Evolutionary conservation across 208 protist genomes (phyloP).

Genomic region (Leishmania guyanensis): DNA sequence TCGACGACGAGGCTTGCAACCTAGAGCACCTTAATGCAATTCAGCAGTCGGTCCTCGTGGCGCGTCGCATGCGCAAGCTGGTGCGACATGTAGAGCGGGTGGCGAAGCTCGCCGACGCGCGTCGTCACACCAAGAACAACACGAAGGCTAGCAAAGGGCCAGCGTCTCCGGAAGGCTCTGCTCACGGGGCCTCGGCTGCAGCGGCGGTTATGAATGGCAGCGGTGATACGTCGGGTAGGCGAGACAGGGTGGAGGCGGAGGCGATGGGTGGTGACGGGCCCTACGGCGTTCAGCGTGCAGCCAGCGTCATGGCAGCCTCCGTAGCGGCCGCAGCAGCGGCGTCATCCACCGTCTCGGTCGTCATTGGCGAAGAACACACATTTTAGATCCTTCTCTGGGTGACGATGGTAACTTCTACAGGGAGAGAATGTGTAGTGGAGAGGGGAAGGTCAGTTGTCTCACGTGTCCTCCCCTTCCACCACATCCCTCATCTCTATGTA

Average conservation of each 20-base stretch:
- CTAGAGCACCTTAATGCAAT: slow-evolving; percentile 46
- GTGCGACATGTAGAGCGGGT: slow-evolving; percentile 77
- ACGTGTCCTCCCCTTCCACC: not conserved
- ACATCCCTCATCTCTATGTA: not conserved
- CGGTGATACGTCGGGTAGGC: not conserved
- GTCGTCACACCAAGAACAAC: slow-evolving; percentile 37
- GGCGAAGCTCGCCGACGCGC: slow-evolving; percentile 55
- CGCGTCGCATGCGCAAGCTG: slow-evolving; percentile 83
- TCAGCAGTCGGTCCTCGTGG: slow-evolving; percentile 79
- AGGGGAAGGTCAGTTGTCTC: not conserved
- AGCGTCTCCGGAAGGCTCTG: not conserved
- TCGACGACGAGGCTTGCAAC: slow-evolving; percentile 1
- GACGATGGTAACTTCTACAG: not conserved
- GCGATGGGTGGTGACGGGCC: not conserved
- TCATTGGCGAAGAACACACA: slow-evolving; percentile 28
- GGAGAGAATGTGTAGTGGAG: not conserved
- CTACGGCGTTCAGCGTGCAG: not conserved
- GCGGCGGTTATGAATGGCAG: not conserved
- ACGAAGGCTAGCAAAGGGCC: not conserved
- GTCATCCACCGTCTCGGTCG: not conserved
- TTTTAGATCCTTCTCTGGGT: slow-evolving; percentile 18
- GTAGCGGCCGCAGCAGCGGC: slow-evolving; percentile 25
- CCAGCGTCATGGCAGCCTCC: slow-evolving; percentile 8
- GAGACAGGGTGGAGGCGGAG: not conserved
- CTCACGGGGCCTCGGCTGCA: not conserved